phyloP scores from a whole-genome alignment of 345 rosid genomes.

The Eucalyptus caleyi region DNA sequence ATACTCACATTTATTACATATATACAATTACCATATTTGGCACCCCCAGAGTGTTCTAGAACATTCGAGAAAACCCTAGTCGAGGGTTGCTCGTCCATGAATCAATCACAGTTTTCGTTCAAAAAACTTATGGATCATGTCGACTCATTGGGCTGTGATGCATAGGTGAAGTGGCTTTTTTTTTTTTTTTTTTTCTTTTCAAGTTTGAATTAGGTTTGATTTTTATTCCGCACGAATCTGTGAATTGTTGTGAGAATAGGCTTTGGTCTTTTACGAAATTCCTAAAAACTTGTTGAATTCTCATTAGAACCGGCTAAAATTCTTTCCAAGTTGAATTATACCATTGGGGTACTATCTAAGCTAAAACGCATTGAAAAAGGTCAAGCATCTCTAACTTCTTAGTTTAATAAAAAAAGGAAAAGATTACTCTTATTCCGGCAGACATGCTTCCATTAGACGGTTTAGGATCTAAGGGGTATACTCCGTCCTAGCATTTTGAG shows the following conservation, averaged over 20 bases:
- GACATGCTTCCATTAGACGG: background rate
- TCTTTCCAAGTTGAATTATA: background rate
- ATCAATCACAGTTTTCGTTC: no score
- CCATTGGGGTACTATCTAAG: background rate
- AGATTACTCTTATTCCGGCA: background rate
- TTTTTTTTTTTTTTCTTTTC: background rate
- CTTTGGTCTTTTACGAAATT: background rate
- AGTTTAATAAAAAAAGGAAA: background rate
- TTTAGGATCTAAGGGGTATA: background rate
- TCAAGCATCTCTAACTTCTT: background rate
- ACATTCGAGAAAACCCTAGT: no score
- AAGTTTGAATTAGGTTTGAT: background rate
- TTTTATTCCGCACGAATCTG: background rate
- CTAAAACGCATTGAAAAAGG: background rate
- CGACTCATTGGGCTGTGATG: fast-evolving
- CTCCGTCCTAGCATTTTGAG: background rate
- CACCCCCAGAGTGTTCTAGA: fast-evolving
- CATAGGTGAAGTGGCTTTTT: background rate
- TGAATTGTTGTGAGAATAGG: background rate
- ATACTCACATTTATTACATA: no score
- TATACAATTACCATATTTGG: no score
- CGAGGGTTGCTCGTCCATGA: fast-evolving
- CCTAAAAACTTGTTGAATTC: background rate
- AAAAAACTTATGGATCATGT: no score
- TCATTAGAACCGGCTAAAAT: background rate